Evolutionary conservation across 1,284 basidiomycete species (phyloP).

Genomic region (Microbotryomycetes sp.): DNA sequence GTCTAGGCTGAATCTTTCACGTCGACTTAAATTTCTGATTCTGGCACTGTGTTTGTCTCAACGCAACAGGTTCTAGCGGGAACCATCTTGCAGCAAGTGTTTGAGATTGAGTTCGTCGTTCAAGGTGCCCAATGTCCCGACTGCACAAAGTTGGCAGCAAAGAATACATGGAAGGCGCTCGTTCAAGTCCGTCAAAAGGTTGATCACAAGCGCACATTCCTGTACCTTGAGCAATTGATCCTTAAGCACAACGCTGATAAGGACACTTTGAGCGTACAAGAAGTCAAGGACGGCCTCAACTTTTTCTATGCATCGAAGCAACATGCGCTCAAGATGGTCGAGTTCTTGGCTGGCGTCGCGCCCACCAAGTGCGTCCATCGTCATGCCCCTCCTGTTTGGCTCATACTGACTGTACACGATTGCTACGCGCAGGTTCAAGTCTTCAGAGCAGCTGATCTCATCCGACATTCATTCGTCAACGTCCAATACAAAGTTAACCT

Average conservation of each 20-base stretch:
- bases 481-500: constrained; percentile 95
- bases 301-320: constrained; percentile 90
- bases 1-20: neutral
- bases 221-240: constrained; percentile 96
- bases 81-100: constrained; percentile 94
- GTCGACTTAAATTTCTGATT: constrained; percentile 3
- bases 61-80: constrained; percentile 83
- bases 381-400: neutral
- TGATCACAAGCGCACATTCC: constrained; percentile 92
- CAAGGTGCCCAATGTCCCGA: constrained; percentile 94
- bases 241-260: constrained; percentile 95
- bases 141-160: constrained; percentile 87
- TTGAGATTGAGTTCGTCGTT: constrained; percentile 93
- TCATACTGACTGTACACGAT: neutral
- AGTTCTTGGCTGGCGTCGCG: constrained; percentile 81
- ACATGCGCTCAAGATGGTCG: constrained; percentile 95
- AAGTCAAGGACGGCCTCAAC: constrained; percentile 89
- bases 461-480: constrained; percentile 86
- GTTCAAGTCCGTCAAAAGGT: constrained; percentile 98
- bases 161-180: constrained; percentile 96
- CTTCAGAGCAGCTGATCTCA: constrained; percentile 88
- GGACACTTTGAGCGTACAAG: constrained; percentile 87
- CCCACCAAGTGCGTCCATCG: constrained; percentile 60
- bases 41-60: no score
- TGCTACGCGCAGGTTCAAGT: constrained; percentile 58